Conservation (phyloP, 1,284 basidiomycete genomes). For the Sporisorium graminicola region DNA sequence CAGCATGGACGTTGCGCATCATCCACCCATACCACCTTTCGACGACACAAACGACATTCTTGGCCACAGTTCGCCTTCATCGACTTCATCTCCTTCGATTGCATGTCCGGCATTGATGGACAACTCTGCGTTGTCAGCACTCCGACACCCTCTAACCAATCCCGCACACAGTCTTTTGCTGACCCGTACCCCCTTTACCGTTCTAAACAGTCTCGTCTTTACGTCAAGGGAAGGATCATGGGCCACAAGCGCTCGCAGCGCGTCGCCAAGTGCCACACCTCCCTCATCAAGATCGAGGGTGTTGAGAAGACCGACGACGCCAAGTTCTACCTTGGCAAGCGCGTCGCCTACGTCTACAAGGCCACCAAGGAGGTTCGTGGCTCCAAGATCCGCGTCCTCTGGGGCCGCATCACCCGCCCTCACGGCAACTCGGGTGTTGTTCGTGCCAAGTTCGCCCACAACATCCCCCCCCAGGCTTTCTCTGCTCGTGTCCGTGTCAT, state of each 20-base stretch:
- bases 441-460: conserved; percentile 95
- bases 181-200: conserved; percentile 1
- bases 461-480: conserved; percentile 95
- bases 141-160: not conserved
- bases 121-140: conserved; percentile 19
- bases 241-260: conserved; percentile 99
- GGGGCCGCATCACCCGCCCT: conserved; percentile 78
- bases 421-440: conserved; percentile 89
- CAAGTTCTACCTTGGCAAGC: conserved; percentile 99
- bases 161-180: conserved; percentile 3
- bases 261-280: conserved; percentile 94
- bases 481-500: conserved; percentile 95
- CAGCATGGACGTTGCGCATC: not conserved
- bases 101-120: not conserved
- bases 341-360: conserved; percentile 97
- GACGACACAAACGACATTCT: not conserved
- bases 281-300: conserved; percentile 95
- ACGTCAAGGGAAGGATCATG: conserved; percentile 95
- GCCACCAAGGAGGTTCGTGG: conserved; percentile 92
- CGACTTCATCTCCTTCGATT: not conserved
- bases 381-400: conserved; percentile 94
- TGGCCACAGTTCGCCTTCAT: not conserved
- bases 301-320: conserved; percentile 93
- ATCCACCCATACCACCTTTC: not conserved
- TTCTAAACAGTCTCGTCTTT: conserved; percentile 76